Conservation (phyloP, 1,284 basidiomycete species). For the Hypsizygus ulmarius region DNA sequence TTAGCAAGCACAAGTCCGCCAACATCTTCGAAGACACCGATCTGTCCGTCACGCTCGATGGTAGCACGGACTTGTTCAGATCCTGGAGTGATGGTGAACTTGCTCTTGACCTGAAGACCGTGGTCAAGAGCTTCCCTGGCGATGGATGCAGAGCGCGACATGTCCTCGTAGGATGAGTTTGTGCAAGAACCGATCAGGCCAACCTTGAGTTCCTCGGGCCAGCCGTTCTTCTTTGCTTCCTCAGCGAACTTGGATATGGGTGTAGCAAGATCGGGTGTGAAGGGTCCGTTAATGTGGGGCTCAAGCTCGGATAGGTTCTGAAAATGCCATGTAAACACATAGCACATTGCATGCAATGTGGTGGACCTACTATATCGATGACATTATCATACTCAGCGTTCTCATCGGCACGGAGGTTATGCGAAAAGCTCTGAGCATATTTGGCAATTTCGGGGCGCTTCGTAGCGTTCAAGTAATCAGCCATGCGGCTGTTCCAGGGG, state of each 20-base stretch:
- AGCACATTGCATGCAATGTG: background rate
- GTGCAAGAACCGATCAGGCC: slow-evolving; percentile 99
- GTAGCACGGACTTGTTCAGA: slow-evolving; percentile 98
- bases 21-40: slow-evolving; percentile 81
- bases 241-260: slow-evolving; percentile 94
- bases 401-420: slow-evolving; percentile 91
- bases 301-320: slow-evolving; percentile 95
- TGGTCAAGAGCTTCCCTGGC: slow-evolving; percentile 85
- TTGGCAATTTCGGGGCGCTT: slow-evolving; percentile 86
- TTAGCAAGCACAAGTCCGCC: slow-evolving; percentile 97
- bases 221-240: slow-evolving; percentile 93
- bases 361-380: slow-evolving; percentile 80
- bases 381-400: slow-evolving; percentile 92
- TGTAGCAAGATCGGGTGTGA: slow-evolving; percentile 94
- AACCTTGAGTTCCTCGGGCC: slow-evolving; percentile 97
- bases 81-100: slow-evolving; percentile 97
- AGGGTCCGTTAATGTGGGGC: slow-evolving; percentile 99
- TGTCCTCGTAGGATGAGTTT: slow-evolving; percentile 99
- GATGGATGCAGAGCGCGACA: slow-evolving; percentile 96
- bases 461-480: slow-evolving; percentile 90
- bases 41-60: slow-evolving; percentile 94
- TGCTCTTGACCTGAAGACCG: slow-evolving; percentile 88
- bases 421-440: slow-evolving; percentile 87
- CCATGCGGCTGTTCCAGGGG: slow-evolving; percentile 98
- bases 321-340: slow-evolving; percentile 2